phyloP scores from a whole-genome alignment of 1,139 yeast species.

The Yamadazyma blattariae region DNA sequence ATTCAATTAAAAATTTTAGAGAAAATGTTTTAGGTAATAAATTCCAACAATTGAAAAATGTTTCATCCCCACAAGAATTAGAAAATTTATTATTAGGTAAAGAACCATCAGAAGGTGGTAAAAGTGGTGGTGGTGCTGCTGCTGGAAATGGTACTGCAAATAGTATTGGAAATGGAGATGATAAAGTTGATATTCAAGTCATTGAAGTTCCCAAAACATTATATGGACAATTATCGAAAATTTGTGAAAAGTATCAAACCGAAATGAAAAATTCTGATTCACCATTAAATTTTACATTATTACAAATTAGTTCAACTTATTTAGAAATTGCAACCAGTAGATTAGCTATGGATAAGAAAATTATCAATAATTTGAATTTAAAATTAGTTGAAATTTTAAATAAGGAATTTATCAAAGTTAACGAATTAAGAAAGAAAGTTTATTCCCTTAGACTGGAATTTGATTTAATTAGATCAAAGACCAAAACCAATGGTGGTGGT shows the following conservation, averaged over 20 bases:
- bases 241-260: slow-evolving; percentile 34
- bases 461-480: slow-evolving; percentile 58
- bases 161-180: too few relatives aligned
- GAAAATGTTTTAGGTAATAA: slow-evolving; percentile 53
- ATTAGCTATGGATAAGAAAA: slow-evolving; percentile 62
- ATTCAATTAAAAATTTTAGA: slow-evolving; percentile 41
- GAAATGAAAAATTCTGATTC: slow-evolving; percentile 39
- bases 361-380: slow-evolving; percentile 54
- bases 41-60: slow-evolving; percentile 57
- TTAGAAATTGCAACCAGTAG: slow-evolving; percentile 59
- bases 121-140: too few relatives aligned
- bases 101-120: not conserved
- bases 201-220: slow-evolving; percentile 42
- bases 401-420: slow-evolving; percentile 58
- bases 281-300: slow-evolving; percentile 52
- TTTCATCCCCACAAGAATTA: slow-evolving; percentile 61
- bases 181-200: slow-evolving; percentile 26
- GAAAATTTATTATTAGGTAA: slow-evolving; percentile 47
- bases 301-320: slow-evolving; percentile 56
- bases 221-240: slow-evolving; percentile 40
- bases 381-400: slow-evolving; percentile 51
- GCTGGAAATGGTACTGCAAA: too few relatives aligned
- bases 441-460: slow-evolving; percentile 67
- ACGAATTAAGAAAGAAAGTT: slow-evolving; percentile 62
- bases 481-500: too few relatives aligned